Base-by-base conservation (phyloP, 2,329 filamentous ascomycete species). In the Biscogniauxia marginata region DNA sequence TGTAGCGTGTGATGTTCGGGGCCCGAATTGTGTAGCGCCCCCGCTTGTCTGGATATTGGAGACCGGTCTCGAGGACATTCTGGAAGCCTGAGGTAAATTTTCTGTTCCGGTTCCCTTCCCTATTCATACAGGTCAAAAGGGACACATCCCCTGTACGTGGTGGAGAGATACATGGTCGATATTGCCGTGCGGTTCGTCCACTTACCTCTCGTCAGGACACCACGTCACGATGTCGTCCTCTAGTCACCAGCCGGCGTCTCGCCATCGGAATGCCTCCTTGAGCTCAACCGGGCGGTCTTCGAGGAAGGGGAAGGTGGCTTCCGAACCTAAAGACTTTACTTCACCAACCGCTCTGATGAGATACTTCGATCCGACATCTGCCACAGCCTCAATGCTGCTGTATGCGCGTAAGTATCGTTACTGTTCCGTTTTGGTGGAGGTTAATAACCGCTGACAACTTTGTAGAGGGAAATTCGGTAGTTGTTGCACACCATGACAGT, bases 401-500 rank as follows among this genome's bases (percentile, higher is more conserved):
- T 97, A 96, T 74, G 87, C 91, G 21, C 84, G 70, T 72, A 66
- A 55, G 70, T 72, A 48, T 47, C 22, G 54, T 30, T 24, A 44
- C 49, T 50, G 11, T 8, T 11, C 34, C 50, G 11, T 13, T 18
- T 30, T 19, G 18, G 34, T 51, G 7, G 45, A 30, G 53, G 7
- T 43, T 53, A 22, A 56, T 23, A 5, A 19, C 21, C 56, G 49
- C 54, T 59, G 39, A 67, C 61, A 20, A 7, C 82, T 52, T 49
- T 54, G 54, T 56, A 72, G 70, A 98, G 71, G 89, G 91, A 25
- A 87, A 86, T 52, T 84, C 87, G 6, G 86, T 99, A 56, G 81
- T 97, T 21, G 95, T 92, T 72, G 86, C 93, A 25, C 92, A 96
- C 68, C 93, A 98, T 75, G 93, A 98, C 70, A 96, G 90, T 3